Base-by-base conservation (phyloP, 495 filamentous ascomycete species). In the Podospora comata region DNA sequence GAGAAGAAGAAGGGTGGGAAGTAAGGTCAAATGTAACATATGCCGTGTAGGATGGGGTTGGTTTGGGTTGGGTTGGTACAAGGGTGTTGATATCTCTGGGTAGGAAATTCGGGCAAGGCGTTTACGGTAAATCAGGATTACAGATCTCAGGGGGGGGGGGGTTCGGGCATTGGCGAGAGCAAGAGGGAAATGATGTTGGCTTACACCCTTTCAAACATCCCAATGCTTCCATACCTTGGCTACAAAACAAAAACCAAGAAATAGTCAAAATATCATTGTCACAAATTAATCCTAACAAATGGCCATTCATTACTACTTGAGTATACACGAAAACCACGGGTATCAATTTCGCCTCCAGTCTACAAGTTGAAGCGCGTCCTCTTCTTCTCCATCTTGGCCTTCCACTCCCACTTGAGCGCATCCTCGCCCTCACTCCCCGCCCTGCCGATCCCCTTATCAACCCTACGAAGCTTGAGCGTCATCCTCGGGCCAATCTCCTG, bases 351-450 rank as follows among this genome's bases (percentile, higher is more conserved):
- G 6, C 54, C 54, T 56, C 54, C 11, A 0, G 4, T 55, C 67
- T 82, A 97, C 66, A 98, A 84, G 76, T 94, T 92, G 78, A 98
- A 99, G 80, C 90, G 90, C 67, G 94, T 99, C 73, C 95, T 84
- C 79, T 89, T 78, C 82, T 97, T 97, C 82, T 99, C 95, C 90
- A 94, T 93, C 77, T 86, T 85, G 4, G 90, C 90, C 81, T 95
- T 92, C 94, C 94, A 98, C 75, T 95, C 86, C 94, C 95, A 98
- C 72, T 88, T 86, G n/a, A 84, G 73, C 2, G 84, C 85, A 74
- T 88, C 85, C 32, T 83, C 79, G 34, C 84, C 84, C 75, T 94
- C 91, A 75, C 93, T 92, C 32, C 92, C 93, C 23, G 84, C 86
- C 67, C 89, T 82, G 68, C 94, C 92, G 58, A 99, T 88, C 0